Evolutionary conservation across 441 rosid genomes (phyloP).

Genomic region (Eutrema salsugineum): DNA sequence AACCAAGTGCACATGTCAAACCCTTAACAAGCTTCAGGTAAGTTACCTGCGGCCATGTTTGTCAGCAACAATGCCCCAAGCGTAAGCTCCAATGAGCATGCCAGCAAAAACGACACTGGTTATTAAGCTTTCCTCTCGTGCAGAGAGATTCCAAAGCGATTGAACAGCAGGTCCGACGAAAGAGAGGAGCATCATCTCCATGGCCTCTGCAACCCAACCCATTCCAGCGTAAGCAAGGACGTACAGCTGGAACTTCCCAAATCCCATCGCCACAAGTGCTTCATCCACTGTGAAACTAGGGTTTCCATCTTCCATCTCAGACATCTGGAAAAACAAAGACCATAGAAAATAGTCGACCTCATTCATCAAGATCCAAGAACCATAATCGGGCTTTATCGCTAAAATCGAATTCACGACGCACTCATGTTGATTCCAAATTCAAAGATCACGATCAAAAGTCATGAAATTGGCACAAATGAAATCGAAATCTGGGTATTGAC

Average conservation of each 20-base stretch:
- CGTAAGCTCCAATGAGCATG: slow-evolving; percentile 84
- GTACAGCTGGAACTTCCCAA: slow-evolving; percentile 75
- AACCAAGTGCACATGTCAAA: background rate
- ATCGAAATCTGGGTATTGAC: background rate
- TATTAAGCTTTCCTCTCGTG: slow-evolving; percentile 69
- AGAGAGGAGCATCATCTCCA: slow-evolving; percentile 98
- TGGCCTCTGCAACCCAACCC: slow-evolving; percentile 94
- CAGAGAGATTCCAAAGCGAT: slow-evolving; percentile 66
- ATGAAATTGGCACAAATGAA: background rate
- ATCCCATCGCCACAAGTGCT: slow-evolving; percentile 75
- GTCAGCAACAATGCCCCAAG: slow-evolving; percentile 92
- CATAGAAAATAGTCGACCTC: background rate
- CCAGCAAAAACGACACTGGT: slow-evolving; percentile 86
- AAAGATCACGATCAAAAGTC: background rate
- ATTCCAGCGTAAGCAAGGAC: slow-evolving; percentile 89
- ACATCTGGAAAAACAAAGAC: background rate
- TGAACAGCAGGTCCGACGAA: slow-evolving; percentile 86
- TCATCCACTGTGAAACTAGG: slow-evolving; percentile 67
- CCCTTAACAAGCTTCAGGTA: background rate
- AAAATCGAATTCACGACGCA: background rate
- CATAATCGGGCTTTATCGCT: background rate
- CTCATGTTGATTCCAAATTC: background rate
- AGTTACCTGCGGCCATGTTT: slow-evolving; percentile 77
- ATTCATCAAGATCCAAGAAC: background rate
- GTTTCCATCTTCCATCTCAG: slow-evolving; percentile 53